Evolutionary conservation across 139 green algal genomes (phyloP), one percentile per base, ranked within the genome.

Genomic region (Parachlorella kessleri): DNA sequence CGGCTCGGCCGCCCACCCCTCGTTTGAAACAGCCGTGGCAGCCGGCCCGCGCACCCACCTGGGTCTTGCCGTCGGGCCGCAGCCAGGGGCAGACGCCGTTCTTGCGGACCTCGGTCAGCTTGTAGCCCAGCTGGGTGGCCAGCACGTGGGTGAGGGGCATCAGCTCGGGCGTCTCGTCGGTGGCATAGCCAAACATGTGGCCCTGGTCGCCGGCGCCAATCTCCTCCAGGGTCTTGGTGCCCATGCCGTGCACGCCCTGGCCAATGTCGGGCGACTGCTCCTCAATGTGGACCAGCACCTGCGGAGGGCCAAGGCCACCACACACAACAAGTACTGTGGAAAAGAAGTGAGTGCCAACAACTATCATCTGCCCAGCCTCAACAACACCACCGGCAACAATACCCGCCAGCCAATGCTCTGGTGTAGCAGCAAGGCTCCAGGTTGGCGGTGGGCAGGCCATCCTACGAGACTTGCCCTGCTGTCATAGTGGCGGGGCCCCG

Each of bases 141-240:
- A 99, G 90, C 73, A 99, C 89, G 87, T 99, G 97, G 23, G 97
- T 99, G 23, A 99, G 90, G 33, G 97, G 97, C 97, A 99, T 99
- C 55, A 99, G 91, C 93, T 99, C 96, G 9, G 80, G 72, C 8
- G 96, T 99, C 92, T 99, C 97, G 76, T 99, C 97, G 26, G 94
- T 98, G 79, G 97, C 97, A 75, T 99, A 99, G 69, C 97, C 97
- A 87, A 99, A 99, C 97, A 99, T 99, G 88, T 98, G 94, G 70
- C 97, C 97, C 90, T 99, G 97, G 92, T 99, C 97, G 78, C 97
- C 97, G 40, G 97, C 97, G 55, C 97, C 97, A 55, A 98, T 96
- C 82, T 99, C 94, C 89, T 99, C 97, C 28, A 98, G 88, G 23
- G 93, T 91, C 92, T 99, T 99, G 78, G 97, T 99, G 82, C 95